Conservation (phyloP, 495 filamentous ascomycete genomes). For the Xylaria acuta region DNA sequence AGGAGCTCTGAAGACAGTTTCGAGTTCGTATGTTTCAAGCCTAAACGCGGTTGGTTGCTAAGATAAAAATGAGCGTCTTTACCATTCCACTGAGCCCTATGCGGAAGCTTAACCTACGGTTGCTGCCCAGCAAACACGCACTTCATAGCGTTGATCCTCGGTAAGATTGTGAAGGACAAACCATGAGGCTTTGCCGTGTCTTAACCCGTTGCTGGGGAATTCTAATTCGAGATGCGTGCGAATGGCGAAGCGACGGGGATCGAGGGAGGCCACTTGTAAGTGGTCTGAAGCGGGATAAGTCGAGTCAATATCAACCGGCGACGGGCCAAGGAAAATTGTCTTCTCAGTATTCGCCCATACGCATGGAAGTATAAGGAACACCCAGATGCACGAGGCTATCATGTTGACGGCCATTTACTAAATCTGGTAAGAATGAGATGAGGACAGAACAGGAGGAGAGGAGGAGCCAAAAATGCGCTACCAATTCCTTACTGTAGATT, state of each 20-base stretch:
- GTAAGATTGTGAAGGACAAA: conserved; percentile 78
- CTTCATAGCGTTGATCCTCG: conserved; percentile 82
- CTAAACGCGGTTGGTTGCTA: conserved; percentile 89
- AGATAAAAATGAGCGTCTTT: conserved; percentile 20
- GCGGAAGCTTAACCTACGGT: conserved; percentile 65
- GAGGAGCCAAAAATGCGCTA: conserved; percentile 11
- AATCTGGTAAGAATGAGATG: conserved; percentile 14
- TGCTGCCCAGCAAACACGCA: conserved; percentile 92
- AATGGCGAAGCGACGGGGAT: conserved; percentile 60
- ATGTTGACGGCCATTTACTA: conserved; percentile 14
- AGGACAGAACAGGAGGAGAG: background rate
- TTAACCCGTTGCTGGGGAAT: conserved; percentile 63
- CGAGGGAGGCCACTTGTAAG: conserved; percentile 69
- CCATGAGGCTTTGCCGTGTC: conserved; percentile 76
- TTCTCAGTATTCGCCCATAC: conserved; percentile 83
- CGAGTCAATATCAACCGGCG: conserved; percentile 56
- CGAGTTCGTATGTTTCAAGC: conserved; percentile 66
- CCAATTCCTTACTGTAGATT: conserved; percentile 9
- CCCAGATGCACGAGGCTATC: conserved; percentile 25
- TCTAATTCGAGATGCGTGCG: conserved; percentile 67
- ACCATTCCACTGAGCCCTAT: background rate
- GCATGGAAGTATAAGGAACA: conserved; percentile 24
- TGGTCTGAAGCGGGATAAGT: conserved; percentile 65
- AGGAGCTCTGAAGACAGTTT: conserved; percentile 63
- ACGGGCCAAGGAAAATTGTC: conserved; percentile 81